Conservation (phyloP, 1,139 yeast species). For the Scheffersomyces illinoinensis region DNA sequence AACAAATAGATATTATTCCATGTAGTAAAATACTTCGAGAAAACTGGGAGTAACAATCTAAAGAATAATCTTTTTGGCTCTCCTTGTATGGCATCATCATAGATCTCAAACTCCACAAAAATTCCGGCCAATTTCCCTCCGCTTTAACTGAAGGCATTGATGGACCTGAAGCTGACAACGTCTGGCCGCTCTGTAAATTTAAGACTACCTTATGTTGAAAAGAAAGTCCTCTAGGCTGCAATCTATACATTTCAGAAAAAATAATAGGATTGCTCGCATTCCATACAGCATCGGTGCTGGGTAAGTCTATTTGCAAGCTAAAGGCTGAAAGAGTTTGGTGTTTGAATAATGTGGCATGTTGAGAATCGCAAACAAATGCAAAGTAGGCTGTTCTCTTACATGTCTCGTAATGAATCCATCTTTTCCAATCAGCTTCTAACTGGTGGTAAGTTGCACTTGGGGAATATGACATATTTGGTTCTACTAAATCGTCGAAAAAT, state of each 20-base stretch:
- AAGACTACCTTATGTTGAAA: not conserved
- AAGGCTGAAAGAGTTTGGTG: conserved; percentile 28
- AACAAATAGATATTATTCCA: conserved; percentile 37
- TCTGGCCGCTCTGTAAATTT: not conserved
- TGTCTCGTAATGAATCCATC: conserved; percentile 29
- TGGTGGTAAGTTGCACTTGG: conserved; percentile 8
- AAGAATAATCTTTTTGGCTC: conserved; percentile 31
- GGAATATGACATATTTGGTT: conserved; percentile 10
- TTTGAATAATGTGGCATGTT: conserved; percentile 26
- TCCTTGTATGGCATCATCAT: conserved; percentile 35
- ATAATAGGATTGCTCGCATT: conserved; percentile 18
- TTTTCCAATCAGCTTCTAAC: conserved; percentile 20
- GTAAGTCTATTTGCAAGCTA: conserved; percentile 39
- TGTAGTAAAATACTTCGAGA: conserved; percentile 38
- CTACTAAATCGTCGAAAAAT: conserved; percentile 17
- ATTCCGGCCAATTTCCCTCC: conserved; percentile 39
- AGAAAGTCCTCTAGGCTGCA: not conserved
- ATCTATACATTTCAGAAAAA: not conserved
- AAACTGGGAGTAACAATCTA: conserved; percentile 39
- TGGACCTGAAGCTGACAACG: conserved; percentile 1
- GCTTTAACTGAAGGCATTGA: conserved; percentile 9
- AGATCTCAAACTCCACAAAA: conserved; percentile 34
- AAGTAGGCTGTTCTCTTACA: conserved; percentile 29
- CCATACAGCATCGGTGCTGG: conserved; percentile 45
- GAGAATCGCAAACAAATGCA: conserved; percentile 31